These are phyloP conservation scores for Chenopodium berlandieri DNA, from an alignment of 148 eudicot species.

Conservation along the genomic window DNA sequence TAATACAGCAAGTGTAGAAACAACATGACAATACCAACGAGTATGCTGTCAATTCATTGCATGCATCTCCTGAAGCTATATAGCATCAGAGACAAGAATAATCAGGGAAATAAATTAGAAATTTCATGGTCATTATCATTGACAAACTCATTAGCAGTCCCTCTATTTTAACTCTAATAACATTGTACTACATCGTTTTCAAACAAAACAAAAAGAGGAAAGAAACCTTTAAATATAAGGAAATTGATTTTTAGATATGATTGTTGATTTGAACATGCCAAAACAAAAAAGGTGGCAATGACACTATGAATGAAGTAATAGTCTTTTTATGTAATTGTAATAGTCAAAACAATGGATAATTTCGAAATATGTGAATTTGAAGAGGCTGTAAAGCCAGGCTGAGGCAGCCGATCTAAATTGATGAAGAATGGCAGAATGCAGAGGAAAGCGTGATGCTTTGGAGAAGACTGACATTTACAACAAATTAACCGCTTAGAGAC, in stretches of 20 bases:
- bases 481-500: not conserved
- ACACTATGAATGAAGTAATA: too few relatives aligned
- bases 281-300: too few relatives aligned
- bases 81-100: constrained; percentile 9
- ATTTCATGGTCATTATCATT: not conserved
- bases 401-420: not conserved
- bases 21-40: constrained; percentile 89
- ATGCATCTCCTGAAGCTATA: constrained; percentile 89
- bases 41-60: constrained; percentile 82
- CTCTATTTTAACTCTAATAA: not conserved
- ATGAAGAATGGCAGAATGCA: too few relatives aligned
- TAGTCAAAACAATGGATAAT: not conserved
- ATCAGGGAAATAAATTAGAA: not conserved
- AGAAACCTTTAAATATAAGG: not conserved
- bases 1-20: constrained; percentile 93
- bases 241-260: not conserved
- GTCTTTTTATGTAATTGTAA: not conserved
- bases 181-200: not conserved
- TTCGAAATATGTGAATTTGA: not conserved
- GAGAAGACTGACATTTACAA: not conserved
- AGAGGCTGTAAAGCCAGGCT: not conserved
- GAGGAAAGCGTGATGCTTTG: not conserved
- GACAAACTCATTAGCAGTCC: not conserved
- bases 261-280: too few relatives aligned
- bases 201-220: not conserved